Percentiles rank a stretch among this genome's conserved stretches.
phyloP scores from a whole-genome alignment of 1,139 yeast genomes.

The Lodderomyces margitis region DNA sequence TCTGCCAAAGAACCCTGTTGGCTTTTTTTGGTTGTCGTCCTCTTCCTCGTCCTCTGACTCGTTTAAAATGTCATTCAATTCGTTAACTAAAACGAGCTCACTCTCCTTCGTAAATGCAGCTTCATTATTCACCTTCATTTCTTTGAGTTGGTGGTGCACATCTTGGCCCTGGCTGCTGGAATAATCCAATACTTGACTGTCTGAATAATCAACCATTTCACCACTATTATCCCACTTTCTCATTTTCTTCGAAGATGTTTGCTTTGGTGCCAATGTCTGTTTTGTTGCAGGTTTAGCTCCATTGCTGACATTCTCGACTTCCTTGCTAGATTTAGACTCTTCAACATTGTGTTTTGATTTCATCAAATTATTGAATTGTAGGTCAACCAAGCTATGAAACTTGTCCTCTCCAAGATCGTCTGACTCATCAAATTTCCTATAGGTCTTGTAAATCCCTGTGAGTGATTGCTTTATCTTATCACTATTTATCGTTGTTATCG shows the following conservation, averaged over 20 bases:
- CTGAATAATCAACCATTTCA: constrained; percentile 30
- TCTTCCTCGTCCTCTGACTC: constrained; percentile 33
- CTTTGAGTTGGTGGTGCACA: constrained; percentile 41
- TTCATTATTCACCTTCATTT: constrained; percentile 24
- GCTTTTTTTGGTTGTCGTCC: constrained; percentile 15
- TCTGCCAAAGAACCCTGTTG: constrained; percentile 34
- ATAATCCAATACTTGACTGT: constrained; percentile 32
- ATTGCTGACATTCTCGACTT: constrained; percentile 20
- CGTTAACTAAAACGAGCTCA: constrained; percentile 43
- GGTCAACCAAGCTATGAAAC: constrained; percentile 36
- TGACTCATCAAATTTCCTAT: constrained; percentile 27
- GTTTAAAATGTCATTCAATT: constrained; percentile 40
- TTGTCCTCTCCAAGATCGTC: constrained; percentile 25
- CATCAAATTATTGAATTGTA: constrained; percentile 39
- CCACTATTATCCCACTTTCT: constrained; percentile 48
- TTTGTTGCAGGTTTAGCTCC: constrained; percentile 12
- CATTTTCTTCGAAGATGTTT: constrained; percentile 33
- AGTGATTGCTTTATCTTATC: constrained; percentile 38
- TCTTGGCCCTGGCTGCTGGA: constrained; percentile 22
- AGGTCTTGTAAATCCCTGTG: constrained; percentile 36
- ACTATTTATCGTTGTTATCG: constrained; percentile 40
- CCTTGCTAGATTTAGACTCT: constrained; percentile 5
- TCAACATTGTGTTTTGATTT: constrained; percentile 24
- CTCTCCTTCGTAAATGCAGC: constrained; percentile 38
- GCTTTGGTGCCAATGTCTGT: constrained; percentile 4